phyloP scores from a whole-genome alignment of 345 rosid genomes.

The Erysimum cheiranthoides region DNA sequence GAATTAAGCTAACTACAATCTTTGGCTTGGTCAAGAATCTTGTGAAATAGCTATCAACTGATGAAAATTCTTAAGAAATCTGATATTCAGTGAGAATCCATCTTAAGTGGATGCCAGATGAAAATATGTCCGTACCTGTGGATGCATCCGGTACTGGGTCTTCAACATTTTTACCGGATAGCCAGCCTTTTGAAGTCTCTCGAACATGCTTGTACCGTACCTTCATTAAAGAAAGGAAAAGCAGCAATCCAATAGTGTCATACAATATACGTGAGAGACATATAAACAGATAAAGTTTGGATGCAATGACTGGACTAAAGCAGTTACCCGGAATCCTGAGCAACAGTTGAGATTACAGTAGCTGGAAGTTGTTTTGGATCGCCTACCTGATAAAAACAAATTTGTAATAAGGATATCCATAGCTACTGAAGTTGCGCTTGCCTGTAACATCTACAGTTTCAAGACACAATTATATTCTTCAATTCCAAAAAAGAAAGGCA shows the following conservation, averaged over 20 bases:
- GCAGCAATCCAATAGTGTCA: conserved; percentile 13
- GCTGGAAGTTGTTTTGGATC: conserved; percentile 98
- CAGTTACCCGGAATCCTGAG: conserved; percentile 75
- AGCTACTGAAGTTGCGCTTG: background rate
- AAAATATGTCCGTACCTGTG: conserved; percentile 62
- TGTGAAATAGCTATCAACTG: background rate
- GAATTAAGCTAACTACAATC: background rate
- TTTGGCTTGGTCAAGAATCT: conserved; percentile 11
- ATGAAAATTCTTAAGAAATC: background rate
- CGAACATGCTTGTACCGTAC: conserved; percentile 90
- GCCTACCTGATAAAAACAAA: conserved; percentile 65
- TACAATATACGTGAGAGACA: conserved; percentile 1
- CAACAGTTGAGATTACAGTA: conserved; percentile 87
- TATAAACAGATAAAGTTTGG: conserved; percentile 3
- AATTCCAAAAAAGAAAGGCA: background rate
- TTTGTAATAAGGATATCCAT: conserved; percentile 20
- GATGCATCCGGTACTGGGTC: conserved; percentile 97
- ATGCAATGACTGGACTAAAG: conserved; percentile 7
- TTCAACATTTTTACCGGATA: conserved; percentile 95
- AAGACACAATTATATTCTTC: conserved; percentile 18
- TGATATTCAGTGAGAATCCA: background rate
- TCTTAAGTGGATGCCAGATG: background rate
- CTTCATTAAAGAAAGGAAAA: conserved; percentile 49
- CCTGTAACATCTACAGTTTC: background rate
- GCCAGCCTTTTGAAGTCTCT: conserved; percentile 96